phyloP scores from a whole-genome alignment of 495 filamentous ascomycete species.

The Aspergillus affinis region DNA sequence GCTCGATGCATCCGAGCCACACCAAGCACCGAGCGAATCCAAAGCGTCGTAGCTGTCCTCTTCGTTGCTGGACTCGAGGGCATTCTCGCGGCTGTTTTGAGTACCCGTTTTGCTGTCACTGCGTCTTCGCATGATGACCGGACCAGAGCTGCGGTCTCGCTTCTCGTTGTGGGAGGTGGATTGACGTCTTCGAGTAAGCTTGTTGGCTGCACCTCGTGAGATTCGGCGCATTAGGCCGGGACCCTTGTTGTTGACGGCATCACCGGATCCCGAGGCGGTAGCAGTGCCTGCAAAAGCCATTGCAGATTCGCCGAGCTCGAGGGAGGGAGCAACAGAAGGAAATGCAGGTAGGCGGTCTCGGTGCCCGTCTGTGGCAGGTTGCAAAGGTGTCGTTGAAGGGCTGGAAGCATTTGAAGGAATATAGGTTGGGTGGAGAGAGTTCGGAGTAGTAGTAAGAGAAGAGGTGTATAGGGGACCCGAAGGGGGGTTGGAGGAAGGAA shows the following conservation, averaged over 20 bases:
- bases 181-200: slow-evolving; percentile 61
- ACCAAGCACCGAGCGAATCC: slow-evolving; percentile 38
- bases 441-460: slow-evolving; percentile 33
- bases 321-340: slow-evolving; percentile 38
- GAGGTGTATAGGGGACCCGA: slow-evolving; percentile 33
- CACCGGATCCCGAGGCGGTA: slow-evolving; percentile 39
- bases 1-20: slow-evolving; percentile 41
- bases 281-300: slow-evolving; percentile 41
- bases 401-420: slow-evolving; percentile 42
- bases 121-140: slow-evolving; percentile 79
- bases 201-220: slow-evolving; percentile 64
- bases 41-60: slow-evolving; percentile 63
- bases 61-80: slow-evolving; percentile 54
- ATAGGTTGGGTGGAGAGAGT: slow-evolving; percentile 28
- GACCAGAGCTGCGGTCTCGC: slow-evolving; percentile 83
- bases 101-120: slow-evolving; percentile 79
- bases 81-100: slow-evolving; percentile 51
- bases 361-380: slow-evolving; percentile 50
- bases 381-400: slow-evolving; percentile 50
- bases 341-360: slow-evolving; percentile 44
- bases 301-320: slow-evolving; percentile 59
- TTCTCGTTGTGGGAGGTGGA: slow-evolving; percentile 72
- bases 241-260: slow-evolving; percentile 53
- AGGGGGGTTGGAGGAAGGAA: slow-evolving; percentile 28
- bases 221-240: slow-evolving; percentile 65